These are phyloP conservation scores for Viridothelium virens DNA, from an alignment of 495 filamentous ascomycete species.

Conservation along the genomic window DNA sequence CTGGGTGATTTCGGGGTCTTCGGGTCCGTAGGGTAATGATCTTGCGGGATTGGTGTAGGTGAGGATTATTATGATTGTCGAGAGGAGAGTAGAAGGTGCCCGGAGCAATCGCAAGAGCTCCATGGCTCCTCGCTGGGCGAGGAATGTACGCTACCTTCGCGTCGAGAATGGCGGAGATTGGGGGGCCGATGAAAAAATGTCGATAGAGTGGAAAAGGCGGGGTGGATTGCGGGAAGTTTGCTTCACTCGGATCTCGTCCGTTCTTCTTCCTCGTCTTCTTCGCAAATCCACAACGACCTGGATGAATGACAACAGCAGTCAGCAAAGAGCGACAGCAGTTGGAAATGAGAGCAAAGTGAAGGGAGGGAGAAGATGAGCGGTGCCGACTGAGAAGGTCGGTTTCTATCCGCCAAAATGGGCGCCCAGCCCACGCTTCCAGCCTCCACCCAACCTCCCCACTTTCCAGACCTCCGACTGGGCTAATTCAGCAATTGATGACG, in stretches of 20 bases:
- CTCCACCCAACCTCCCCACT: conserved; percentile 8
- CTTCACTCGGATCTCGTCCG: background rate
- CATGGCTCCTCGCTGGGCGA: background rate
- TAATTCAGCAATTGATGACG: conserved; percentile 5
- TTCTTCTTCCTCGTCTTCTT: background rate
- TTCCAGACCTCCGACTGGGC: background rate
- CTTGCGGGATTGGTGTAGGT: background rate
- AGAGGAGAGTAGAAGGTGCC: background rate
- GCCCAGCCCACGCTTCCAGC: conserved; percentile 9
- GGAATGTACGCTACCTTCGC: background rate
- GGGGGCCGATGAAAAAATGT: conserved; percentile 1
- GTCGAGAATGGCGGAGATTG: background rate
- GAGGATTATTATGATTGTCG: background rate
- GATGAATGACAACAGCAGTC: background rate
- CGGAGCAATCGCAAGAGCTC: conserved; percentile 3
- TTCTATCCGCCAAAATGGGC: conserved; percentile 8
- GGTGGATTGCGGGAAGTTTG: conserved; percentile 1
- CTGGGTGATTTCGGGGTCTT: background rate
- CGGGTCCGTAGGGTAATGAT: conserved; percentile 7
- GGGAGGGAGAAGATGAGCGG: background rate
- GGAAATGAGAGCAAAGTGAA: background rate
- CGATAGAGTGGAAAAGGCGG: conserved; percentile 2
- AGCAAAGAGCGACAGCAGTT: conserved; percentile 11
- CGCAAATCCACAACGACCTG: background rate
- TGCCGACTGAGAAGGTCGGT: conserved; percentile 4